These are phyloP conservation scores for Trichomonas gallinae DNA, from an alignment of 208 protist species.

Conservation along the genomic window DNA sequence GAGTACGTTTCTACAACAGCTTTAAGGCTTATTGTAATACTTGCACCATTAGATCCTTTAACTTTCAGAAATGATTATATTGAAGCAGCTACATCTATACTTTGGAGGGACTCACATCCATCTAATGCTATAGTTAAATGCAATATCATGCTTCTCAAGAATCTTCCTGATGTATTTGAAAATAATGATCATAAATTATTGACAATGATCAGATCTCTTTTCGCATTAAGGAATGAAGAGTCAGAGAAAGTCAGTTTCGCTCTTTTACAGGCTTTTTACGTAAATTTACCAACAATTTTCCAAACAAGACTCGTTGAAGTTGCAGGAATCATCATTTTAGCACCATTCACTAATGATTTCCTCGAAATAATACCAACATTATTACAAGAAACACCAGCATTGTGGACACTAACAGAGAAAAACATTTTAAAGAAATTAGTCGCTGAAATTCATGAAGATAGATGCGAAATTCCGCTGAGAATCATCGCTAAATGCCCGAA, in stretches of 20 bases:
- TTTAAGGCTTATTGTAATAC: background rate
- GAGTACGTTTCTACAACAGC: background rate
- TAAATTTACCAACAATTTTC: background rate
- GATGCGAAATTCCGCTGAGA: background rate
- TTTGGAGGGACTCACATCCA: background rate
- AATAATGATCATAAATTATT: background rate
- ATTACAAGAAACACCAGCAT: background rate
- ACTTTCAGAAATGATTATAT: background rate
- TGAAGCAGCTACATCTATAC: background rate
- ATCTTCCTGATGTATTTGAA: background rate
- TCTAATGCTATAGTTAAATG: background rate
- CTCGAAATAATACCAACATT: background rate
- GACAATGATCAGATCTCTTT: background rate
- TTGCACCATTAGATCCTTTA: background rate
- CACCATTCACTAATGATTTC: background rate
- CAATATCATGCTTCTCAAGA: background rate
- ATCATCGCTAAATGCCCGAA: background rate
- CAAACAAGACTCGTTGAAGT: background rate
- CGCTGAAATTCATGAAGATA: background rate
- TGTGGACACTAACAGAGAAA: background rate
- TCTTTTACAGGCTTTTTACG: background rate
- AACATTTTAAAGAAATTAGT: background rate
- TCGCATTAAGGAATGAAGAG: background rate
- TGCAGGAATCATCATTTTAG: background rate
- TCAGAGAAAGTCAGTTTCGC: background rate